Conservation (phyloP, 1,284 basidiomycete species). For the Psilocybe mexicana region DNA sequence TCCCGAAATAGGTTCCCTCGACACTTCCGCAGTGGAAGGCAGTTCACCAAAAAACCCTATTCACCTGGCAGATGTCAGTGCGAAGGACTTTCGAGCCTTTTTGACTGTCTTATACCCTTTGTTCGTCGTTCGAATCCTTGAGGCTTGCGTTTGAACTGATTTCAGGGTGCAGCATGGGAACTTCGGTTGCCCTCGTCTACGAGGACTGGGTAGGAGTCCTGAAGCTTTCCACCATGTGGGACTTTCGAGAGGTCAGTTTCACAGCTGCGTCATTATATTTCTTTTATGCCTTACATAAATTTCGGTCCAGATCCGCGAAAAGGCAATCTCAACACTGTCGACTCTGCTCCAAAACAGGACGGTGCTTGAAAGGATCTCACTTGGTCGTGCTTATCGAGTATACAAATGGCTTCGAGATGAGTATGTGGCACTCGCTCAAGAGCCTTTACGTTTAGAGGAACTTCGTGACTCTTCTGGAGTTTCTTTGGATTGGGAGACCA, state of each 20-base stretch:
- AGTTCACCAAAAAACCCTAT: constrained; percentile 11
- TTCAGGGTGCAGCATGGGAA: not conserved
- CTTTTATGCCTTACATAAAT: not conserved
- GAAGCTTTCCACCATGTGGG: constrained; percentile 10
- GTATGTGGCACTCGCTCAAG: constrained; percentile 8
- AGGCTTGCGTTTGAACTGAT: not conserved
- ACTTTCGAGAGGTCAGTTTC: constrained; percentile 5
- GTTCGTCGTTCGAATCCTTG: not conserved
- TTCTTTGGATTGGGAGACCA: constrained; percentile 7
- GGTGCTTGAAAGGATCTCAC: constrained; percentile 7
- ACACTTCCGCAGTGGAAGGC: constrained; percentile 4
- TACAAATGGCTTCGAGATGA: constrained; percentile 9
- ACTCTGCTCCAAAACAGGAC: constrained; percentile 1
- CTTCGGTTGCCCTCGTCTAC: not conserved
- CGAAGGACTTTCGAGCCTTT: constrained; percentile 14
- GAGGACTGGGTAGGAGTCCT: constrained; percentile 13
- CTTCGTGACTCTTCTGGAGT: not conserved
- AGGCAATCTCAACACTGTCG: constrained; percentile 6
- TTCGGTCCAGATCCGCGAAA: constrained; percentile 9
- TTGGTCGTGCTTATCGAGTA: constrained; percentile 15
- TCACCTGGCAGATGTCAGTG: constrained; percentile 9
- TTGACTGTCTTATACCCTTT: constrained; percentile 14
- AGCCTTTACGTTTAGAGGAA: constrained; percentile 2
- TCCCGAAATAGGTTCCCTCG: not conserved
- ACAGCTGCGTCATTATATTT: not conserved